A percentile compares a stretch with the other conserved stretches of the same genome.
Conservation (phyloP, 306 rosid genomes). For the Glycine tomentella region DNA sequence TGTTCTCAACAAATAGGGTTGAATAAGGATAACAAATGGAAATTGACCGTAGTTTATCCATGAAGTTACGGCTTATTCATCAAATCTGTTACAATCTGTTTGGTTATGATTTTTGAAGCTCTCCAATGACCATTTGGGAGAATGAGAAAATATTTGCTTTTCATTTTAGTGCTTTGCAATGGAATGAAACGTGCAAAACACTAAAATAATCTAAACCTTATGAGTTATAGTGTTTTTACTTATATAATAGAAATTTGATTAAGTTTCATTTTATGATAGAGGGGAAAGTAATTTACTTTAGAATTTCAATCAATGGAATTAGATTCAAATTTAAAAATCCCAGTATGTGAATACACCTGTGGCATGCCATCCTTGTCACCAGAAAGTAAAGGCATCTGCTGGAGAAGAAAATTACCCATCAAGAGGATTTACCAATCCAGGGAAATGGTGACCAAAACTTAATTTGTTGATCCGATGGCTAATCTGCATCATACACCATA, state of each 20-base stretch:
- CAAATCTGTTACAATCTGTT: neutral
- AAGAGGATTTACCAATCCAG: slow-evolving; percentile 92
- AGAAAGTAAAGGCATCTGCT: slow-evolving; percentile 34
- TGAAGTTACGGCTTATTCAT: slow-evolving; percentile 1
- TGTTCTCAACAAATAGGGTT: slow-evolving; percentile 23
- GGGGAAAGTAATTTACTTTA: slow-evolving; percentile 20
- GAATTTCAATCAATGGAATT: slow-evolving; percentile 14
- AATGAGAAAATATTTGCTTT: neutral
- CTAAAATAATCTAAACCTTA: neutral
- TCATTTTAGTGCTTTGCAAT: slow-evolving; percentile 2
- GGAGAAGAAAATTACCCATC: slow-evolving; percentile 74
- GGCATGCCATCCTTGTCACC: slow-evolving; percentile 23
- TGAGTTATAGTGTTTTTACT: neutral
- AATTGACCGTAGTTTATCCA: slow-evolving; percentile 5
- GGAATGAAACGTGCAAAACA: neutral
- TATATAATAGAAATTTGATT: neutral
- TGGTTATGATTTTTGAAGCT: neutral
- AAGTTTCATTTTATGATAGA: neutral
- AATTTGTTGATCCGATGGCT: slow-evolving; percentile 84
- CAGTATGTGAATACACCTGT: neutral
- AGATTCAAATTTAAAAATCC: slow-evolving; percentile 31
- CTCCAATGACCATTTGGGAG: neutral
- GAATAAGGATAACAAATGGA: slow-evolving; percentile 19
- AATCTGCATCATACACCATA: slow-evolving; percentile 69
- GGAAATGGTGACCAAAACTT: slow-evolving; percentile 79